Evolutionary conservation across 768 basidiomycete genomes (phyloP), one percentile per base, ranked within the genome.

Genomic region (Pleurotus platypus): DNA sequence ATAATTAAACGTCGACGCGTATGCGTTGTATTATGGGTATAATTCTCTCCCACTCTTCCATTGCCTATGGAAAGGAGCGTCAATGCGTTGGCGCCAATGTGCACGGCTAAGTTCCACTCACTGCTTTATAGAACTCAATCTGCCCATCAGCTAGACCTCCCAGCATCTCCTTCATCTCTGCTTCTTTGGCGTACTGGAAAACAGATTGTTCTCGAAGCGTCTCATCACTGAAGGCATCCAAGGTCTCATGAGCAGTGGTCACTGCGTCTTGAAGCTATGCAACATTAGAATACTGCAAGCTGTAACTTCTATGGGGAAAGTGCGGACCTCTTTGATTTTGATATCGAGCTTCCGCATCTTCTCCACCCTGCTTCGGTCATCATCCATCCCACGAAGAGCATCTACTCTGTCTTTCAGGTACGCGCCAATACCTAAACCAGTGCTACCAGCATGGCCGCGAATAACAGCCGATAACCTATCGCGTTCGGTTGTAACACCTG

Each of bases 1-100:
- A 30, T 47, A 59, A 50, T 75, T 82, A 92, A 68, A 92, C 85
- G 72, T 94, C 93, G 73, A 96, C 94, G 55, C 92, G 87, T 76
- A 96, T 96, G 56, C 92, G 89, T 71, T 95, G 92, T 67, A 96
- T 87, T 63, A 94, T 77, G 63, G 94, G 91, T 79, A 94, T 93
- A 67, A 95, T 89, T 72, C 90, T 80, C 55, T 98, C 94, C 94
- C 94, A 98, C 70, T 98, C 94, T 63, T 98, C 93, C 90, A 96
- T 94, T 55, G 92, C 86, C 89, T 93, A 22, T 18, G 16, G 18
- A 20, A 16, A 7, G 3, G 20, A 24, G 43, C 39, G 43, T 46
- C 24, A 16, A 27, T 35, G 46, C 40, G 12, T 35, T 54, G 1
- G 30, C 30, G 30, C 30, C 30, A 35, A 35, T 11, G 30, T 9